Base-by-base conservation (phyloP, 2,329 filamentous ascomycete species). In the Ceratocystis ficicola region DNA sequence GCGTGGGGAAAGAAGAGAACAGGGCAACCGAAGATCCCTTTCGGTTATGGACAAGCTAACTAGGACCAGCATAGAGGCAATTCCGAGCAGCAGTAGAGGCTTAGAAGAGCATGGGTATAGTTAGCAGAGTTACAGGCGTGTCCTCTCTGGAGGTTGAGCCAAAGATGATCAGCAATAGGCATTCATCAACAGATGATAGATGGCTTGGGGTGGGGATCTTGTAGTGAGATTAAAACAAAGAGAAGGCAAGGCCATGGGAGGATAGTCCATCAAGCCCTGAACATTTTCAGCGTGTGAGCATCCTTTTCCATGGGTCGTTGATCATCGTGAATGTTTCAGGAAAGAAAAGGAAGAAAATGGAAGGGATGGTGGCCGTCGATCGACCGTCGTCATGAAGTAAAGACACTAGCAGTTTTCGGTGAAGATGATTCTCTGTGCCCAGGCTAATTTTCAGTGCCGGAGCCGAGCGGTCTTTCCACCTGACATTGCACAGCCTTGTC, bases 301-400 rank as follows among this genome's bases (percentile, higher is more conserved):
- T 22, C 52, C 30, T 57, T 57, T 7, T 41, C 36, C 46, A 50
- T 50, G 46, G 46, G 36, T 20, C 36, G 12, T 41, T 22, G n/a
- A 50, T 8, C 8, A 20, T 50, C 46, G 30, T 57, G 52, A 57
- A 57, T 57, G 52, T 57, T 57, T 57, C 52, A 57, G 52, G 52
- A 30, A 57, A 57, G 52, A 57, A 57, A 57, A 57, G 20, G 30
- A 57, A 30, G 25, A 28, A 57, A 50, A 22, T 20, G 52, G 25
- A 57, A 57, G 52, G 52, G 52, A 57, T 57, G 22, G 5, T 57
- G 52, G 10, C 22, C 25, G 52, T 57, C 25, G 52, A 57, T 57
- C 52, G 52, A 25, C 52, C 52, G 25, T 30, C 22, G 52, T n/a
- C 52, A 57, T 57, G 52, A 30, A 28, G 22, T n/a, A 22, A 30